phyloP scores from a whole-genome alignment of 2,329 filamentous ascomycete genomes.

The Neonectria hederae region DNA sequence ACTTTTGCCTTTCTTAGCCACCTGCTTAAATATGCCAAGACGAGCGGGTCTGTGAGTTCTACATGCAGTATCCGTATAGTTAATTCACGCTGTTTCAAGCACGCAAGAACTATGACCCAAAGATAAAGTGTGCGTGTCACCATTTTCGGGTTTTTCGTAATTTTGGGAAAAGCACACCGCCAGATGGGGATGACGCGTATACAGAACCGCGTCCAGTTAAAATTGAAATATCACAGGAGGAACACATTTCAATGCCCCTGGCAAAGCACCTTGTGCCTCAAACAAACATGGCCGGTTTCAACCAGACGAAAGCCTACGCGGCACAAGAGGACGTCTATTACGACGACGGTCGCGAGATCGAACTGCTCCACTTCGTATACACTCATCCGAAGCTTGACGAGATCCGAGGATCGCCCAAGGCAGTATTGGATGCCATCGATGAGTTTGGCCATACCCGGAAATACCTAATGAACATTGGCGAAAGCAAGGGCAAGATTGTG shows the following conservation, averaged over 20 bases:
- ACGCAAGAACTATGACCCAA: background rate
- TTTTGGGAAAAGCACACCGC: background rate
- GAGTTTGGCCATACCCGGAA: conserved; percentile 69
- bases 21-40: background rate
- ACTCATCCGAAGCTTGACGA: conserved; percentile 67
- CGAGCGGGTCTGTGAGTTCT: background rate
- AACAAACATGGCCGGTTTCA: conserved; percentile 41
- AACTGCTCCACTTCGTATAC: conserved; percentile 76
- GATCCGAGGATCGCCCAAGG: conserved; percentile 70
- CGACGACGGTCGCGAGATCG: conserved; percentile 78
- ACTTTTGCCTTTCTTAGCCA: background rate
- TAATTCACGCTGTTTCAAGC: background rate
- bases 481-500: conserved; percentile 77
- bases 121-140: background rate
- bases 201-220: background rate
- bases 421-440: conserved; percentile 75
- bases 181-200: background rate
- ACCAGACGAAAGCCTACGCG: conserved; percentile 51
- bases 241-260: background rate
- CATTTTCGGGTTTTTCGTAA: background rate
- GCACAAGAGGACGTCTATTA: conserved; percentile 56
- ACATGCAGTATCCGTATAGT: background rate
- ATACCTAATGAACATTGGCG: conserved; percentile 83
- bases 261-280: background rate
- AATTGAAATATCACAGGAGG: background rate